Percentiles rank a stretch among this genome's conserved stretches.
These are phyloP conservation scores for Anacardium occidentale DNA, from an alignment of 345 rosid genomes.

Conservation along the genomic window DNA sequence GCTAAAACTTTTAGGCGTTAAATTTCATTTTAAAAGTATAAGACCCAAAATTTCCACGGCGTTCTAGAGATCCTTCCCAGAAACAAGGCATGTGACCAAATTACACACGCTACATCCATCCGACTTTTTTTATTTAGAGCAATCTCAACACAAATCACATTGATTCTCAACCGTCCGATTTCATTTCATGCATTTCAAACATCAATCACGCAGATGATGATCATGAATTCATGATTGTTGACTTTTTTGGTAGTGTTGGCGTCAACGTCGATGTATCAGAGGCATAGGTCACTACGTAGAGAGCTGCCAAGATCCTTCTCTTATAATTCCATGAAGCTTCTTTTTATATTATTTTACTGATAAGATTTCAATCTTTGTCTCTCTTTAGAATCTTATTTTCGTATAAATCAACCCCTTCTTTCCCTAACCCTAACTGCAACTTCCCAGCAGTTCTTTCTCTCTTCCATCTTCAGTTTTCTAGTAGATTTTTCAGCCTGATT, in stretches of 20 bases:
- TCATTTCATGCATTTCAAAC: too few relatives aligned
- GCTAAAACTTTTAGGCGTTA: too few relatives aligned
- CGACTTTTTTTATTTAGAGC: background rate
- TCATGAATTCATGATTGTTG: constrained; percentile 10
- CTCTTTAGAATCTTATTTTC: background rate
- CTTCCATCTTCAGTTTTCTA: background rate
- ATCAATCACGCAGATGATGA: too few relatives aligned
- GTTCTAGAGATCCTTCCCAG: background rate
- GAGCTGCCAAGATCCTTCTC: constrained; percentile 35
- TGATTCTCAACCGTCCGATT: background rate
- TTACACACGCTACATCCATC: background rate
- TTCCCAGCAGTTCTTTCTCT: background rate
- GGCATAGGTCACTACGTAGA: constrained; percentile 12
- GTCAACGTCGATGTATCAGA: constrained; percentile 39
- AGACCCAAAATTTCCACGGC: background rate
- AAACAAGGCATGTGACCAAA: background rate
- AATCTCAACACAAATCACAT: background rate
- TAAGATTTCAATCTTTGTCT: background rate
- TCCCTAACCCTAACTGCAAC: background rate
- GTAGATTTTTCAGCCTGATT: background rate
- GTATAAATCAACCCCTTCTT: too few relatives aligned
- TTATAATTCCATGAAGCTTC: constrained; percentile 45
- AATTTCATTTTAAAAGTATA: too few relatives aligned
- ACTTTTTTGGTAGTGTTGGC: constrained; percentile 31
- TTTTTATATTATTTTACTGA: background rate